A percentile compares a stretch with the other conserved stretches of the same genome.
Conservation (phyloP, 108 stramenopile species). For the Cylindrotheca closterium region DNA sequence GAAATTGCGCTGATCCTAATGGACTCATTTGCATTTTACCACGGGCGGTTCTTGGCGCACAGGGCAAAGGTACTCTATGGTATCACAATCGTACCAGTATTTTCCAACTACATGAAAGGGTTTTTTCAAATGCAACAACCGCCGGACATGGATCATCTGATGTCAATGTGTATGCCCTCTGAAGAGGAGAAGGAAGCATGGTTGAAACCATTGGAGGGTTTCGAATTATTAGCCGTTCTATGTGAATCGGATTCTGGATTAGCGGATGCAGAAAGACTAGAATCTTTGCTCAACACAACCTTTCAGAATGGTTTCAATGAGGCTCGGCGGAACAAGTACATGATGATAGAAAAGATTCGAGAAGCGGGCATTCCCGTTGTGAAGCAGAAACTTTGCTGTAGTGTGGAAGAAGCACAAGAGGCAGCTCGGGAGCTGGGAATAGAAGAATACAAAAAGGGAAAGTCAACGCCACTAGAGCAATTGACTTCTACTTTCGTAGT, state of each 20-base stretch:
- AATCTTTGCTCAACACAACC: conserved; percentile 42
- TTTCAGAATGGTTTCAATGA: conserved; percentile 59
- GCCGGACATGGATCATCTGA: conserved; percentile 28
- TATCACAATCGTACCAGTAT: conserved; percentile 49
- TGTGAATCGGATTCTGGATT: conserved; percentile 84
- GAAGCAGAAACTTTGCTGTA: conserved; percentile 69
- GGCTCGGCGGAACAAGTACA: conserved; percentile 77
- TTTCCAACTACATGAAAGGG: conserved; percentile 63
- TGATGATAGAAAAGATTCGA: conserved; percentile 58
- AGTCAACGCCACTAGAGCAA: too few relatives aligned
- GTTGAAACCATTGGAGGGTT: conserved; percentile 13
- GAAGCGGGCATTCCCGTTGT: conserved; percentile 58
- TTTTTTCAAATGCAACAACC: conserved; percentile 50
- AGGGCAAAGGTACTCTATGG: conserved; percentile 55
- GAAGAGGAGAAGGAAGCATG: conserved; percentile 44
- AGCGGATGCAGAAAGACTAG: conserved; percentile 75
- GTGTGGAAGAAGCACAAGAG: conserved; percentile 61
- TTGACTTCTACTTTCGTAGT: conserved; percentile 4
- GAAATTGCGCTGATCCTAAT: conserved; percentile 51
- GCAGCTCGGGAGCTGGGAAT: conserved; percentile 61
- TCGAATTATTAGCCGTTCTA: conserved; percentile 62
- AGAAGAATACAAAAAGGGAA: too few relatives aligned
- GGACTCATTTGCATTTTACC: conserved; percentile 80
- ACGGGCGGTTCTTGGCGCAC: conserved; percentile 62
- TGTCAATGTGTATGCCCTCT: conserved; percentile 43